Evolutionary conservation across 441 rosid species (phyloP).

Genomic region (Isatis lusitanica): DNA sequence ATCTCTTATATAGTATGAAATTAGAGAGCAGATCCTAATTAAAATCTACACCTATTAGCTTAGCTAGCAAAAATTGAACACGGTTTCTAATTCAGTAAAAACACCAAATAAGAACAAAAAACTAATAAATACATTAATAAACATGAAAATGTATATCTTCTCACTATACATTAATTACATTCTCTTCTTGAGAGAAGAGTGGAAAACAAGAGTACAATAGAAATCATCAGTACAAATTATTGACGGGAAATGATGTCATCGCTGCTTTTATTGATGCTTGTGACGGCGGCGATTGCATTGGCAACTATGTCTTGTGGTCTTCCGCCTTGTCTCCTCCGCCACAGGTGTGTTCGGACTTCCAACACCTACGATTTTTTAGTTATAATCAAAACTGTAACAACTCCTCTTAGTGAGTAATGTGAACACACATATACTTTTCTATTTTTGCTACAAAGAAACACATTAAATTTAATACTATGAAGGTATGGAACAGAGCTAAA

Average conservation of each 20-base stretch:
- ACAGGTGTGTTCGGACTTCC: constrained; percentile 15
- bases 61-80: background rate
- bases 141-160: constrained; percentile 3
- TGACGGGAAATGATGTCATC: constrained; percentile 15
- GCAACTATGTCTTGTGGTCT: background rate
- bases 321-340: constrained; percentile 15
- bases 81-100: background rate
- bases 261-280: background rate
- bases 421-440: constrained; percentile 1
- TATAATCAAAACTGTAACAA: constrained; percentile 4
- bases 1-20: background rate
- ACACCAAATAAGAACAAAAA: constrained; percentile 1
- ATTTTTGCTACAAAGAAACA: background rate
- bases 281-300: constrained; percentile 5
- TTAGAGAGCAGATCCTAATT: constrained; percentile 2
- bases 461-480: constrained; percentile 4
- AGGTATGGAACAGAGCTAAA: constrained; percentile 15
- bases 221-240: background rate
- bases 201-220: background rate
- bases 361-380: background rate
- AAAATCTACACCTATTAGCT: background rate
- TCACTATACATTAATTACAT: background rate
- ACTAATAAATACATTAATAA: background rate
- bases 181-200: background rate
- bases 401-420: constrained; percentile 4